phyloP scores from a whole-genome alignment of 176 grass and related monocot genomes.

The Musa troglodytarum region DNA sequence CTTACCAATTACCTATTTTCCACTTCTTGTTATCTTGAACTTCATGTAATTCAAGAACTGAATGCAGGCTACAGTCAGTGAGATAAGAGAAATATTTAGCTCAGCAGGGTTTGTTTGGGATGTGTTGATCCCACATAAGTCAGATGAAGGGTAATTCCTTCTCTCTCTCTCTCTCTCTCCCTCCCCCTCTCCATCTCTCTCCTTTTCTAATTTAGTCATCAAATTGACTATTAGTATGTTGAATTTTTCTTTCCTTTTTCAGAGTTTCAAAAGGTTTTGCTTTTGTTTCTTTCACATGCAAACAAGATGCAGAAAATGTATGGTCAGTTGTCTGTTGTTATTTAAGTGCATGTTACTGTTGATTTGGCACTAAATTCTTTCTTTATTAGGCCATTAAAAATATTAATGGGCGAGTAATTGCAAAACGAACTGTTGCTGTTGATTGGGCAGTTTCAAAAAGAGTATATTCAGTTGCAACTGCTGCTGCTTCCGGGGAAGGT shows the following conservation, averaged over 20 bases:
- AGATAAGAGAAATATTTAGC: constrained; percentile 63
- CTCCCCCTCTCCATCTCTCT: not conserved
- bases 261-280: constrained; percentile 96
- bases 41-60: constrained; percentile 7
- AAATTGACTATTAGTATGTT: constrained; percentile 13
- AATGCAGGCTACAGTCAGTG: constrained; percentile 54
- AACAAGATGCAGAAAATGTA: constrained; percentile 98
- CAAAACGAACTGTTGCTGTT: constrained; percentile 86
- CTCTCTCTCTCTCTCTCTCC: not conserved
- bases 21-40: not conserved
- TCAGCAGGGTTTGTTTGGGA: constrained; percentile 89
- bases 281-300: constrained; percentile 95
- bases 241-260: constrained; percentile 25
- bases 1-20: not conserved
- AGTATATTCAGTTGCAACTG: constrained; percentile 68
- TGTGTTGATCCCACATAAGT: constrained; percentile 72
- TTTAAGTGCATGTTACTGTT: constrained; percentile 22
- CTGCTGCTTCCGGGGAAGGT: constrained; percentile 44
- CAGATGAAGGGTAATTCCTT: constrained; percentile 53
- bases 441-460: constrained; percentile 93
- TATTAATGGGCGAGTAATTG: constrained; percentile 61
- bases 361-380: constrained; percentile 13
- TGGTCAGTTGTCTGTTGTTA: constrained; percentile 18
- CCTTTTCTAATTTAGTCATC: not conserved
- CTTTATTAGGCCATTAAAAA: constrained; percentile 75